Percentiles rank a stretch among this genome's conserved stretches.
Conservation (phyloP, 768 basidiomycete species). For the Amanita phalloides region DNA sequence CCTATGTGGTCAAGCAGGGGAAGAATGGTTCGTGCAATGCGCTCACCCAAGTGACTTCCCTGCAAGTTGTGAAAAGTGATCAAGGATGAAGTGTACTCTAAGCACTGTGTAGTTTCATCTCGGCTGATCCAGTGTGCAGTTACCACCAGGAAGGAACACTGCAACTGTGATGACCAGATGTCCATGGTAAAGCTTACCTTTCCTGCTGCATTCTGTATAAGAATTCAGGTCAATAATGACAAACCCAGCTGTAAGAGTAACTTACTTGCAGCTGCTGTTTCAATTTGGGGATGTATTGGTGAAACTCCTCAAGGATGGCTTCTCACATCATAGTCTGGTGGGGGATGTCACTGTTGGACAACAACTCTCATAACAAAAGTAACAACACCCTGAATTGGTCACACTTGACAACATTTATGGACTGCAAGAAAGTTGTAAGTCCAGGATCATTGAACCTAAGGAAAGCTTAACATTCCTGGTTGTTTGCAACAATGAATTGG, state of each 20-base stretch:
- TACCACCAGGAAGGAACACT: neutral
- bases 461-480: neutral
- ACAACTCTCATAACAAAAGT: neutral
- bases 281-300: neutral
- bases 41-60: too few species aligned
- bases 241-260: neutral
- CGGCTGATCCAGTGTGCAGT: slow-evolving; percentile 1
- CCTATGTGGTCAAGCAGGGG: neutral
- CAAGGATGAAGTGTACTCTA: neutral
- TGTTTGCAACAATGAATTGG: neutral
- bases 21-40: neutral
- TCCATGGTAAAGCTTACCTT: neutral
- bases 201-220: neutral
- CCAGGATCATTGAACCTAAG: neutral
- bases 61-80: neutral
- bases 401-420: neutral
- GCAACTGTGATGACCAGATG: neutral
- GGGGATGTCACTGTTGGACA: neutral
- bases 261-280: neutral
- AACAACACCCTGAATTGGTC: neutral
- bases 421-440: neutral
- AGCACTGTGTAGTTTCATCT: neutral
- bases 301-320: neutral
- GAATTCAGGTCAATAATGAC: neutral
- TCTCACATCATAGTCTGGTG: neutral